Evolutionary conservation across 2,329 filamentous ascomycete genomes (phyloP).

Genomic region (Macrophomina pseudophaseolina): DNA sequence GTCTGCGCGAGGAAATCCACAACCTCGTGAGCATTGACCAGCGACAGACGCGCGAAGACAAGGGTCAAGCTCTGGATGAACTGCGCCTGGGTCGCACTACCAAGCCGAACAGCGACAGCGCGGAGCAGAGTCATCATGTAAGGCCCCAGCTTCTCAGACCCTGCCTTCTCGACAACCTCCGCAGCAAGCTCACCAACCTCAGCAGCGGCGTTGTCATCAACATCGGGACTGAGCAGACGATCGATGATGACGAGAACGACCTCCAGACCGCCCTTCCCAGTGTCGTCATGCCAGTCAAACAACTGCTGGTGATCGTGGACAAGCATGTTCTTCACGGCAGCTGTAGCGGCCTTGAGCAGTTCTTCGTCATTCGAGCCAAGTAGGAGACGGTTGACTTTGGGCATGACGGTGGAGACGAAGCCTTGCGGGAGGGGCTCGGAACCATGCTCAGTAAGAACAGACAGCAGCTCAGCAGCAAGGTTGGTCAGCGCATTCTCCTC

Average conservation of each 20-base stretch:
- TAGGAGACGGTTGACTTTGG: slow-evolving; percentile 82
- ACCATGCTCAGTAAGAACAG: slow-evolving; percentile 80
- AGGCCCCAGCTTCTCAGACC: slow-evolving; percentile 85
- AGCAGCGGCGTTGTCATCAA: slow-evolving; percentile 94
- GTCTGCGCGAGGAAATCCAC: slow-evolving; percentile 89
- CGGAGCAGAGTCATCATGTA: slow-evolving; percentile 86
- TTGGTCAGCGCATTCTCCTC: slow-evolving; percentile 84
- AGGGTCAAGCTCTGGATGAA: slow-evolving; percentile 97
- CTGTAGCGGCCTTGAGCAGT: slow-evolving; percentile 82
- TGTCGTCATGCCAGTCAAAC: slow-evolving; percentile 80
- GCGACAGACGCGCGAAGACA: slow-evolving; percentile 88
- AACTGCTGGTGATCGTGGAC: slow-evolving; percentile 89
- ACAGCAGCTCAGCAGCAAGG: slow-evolving; percentile 83
- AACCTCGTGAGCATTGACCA: slow-evolving; percentile 85
- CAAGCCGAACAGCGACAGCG: slow-evolving; percentile 84
- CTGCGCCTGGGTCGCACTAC: slow-evolving; percentile 78
- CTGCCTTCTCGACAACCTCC: slow-evolving; percentile 93
- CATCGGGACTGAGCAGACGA: slow-evolving; percentile 77
- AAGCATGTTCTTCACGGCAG: slow-evolving; percentile 87
- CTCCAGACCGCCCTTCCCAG: slow-evolving; percentile 82
- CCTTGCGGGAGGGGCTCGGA: slow-evolving; percentile 83
- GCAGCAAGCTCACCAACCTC: slow-evolving; percentile 94
- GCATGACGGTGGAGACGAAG: slow-evolving; percentile 83
- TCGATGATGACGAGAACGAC: slow-evolving; percentile 91
- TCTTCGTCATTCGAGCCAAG: slow-evolving; percentile 87